Evolutionary conservation across 176 grass and related monocot species (phyloP).

Genomic region (Elaeis guineensis): DNA sequence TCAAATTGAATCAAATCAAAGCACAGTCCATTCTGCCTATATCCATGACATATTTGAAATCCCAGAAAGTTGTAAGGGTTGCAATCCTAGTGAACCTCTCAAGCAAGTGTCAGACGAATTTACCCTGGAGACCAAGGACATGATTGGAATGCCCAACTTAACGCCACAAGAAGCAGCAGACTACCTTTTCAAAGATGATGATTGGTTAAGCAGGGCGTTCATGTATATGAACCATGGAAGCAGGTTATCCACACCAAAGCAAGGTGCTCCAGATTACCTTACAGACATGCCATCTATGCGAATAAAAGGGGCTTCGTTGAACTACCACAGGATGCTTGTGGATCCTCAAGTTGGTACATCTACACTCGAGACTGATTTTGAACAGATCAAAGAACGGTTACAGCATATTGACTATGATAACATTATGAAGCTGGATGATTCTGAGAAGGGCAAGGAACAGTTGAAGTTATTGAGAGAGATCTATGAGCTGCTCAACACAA

Average conservation of each 20-base stretch:
- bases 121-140: not conserved
- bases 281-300: not conserved
- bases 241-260: not conserved
- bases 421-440: conserved; percentile 30
- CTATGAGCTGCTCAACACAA: conserved; percentile 51
- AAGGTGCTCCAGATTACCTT: not conserved
- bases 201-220: not conserved
- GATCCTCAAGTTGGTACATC: conserved; percentile 9
- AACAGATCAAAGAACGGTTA: conserved; percentile 46
- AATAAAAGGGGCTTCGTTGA: conserved; percentile 34
- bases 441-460: conserved; percentile 38
- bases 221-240: not conserved
- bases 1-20: conserved; percentile 19
- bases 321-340: conserved; percentile 23
- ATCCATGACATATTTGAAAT: conserved; percentile 20
- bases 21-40: not conserved
- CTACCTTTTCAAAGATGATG: not conserved
- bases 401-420: conserved; percentile 59
- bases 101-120: not conserved
- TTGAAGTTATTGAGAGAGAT: conserved; percentile 72
- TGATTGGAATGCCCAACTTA: not conserved
- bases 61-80: not conserved
- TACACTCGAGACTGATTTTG: conserved; percentile 36
- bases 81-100: not conserved
- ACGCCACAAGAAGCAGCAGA: not conserved